Base-by-base conservation (phyloP, 345 rosid species). In the Linum lewisii region DNA sequence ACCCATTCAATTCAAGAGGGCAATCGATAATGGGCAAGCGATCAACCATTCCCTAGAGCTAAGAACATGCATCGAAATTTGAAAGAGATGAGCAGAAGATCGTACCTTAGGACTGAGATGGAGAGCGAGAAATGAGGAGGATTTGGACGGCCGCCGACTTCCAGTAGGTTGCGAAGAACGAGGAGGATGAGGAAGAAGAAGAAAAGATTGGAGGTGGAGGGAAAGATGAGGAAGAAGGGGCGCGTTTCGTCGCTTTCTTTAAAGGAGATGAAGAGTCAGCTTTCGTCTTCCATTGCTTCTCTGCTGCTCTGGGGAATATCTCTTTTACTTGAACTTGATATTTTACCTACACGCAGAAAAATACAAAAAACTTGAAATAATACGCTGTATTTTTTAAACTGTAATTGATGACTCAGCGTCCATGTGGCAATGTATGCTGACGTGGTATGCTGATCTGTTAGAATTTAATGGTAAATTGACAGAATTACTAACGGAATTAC, bases 201-300 rank as follows among this genome's bases (percentile, higher is more conserved):
- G 21, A 38, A 63, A 22, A 50, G 67, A 66, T 49, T 29, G 60
- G 29, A 49, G 68, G 42, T 19, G 45, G 26, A 21, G 42, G 20
- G 54, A 13, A 19, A 1, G 29, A n/a, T 23, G 53, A 57, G 7
- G 14, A 36, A 10, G 7, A 54, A 10, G 21, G 49, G 21, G 57
- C 16, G 38, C 11, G n/a, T 50, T 53, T 23, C 15, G 51, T 51
- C 52, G 24, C 16, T 58, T 58, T 24, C 4, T 10, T 62, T 37
- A 3, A 21, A 21, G 13, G 24, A 34, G 72, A 57, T 47, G 56
- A 62, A 57, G 54, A 52, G 34, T 56, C 65, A 54, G 69, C 65
- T 64, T 70, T 69, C 47, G 56, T 44, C 44, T 58, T 64, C 68
- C 66, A 49, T 54, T 60, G 66, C 66, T 60, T 60, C 58, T 7